Conservation (phyloP, 2,329 filamentous ascomycete genomes). For the Juglanconis oblonga region DNA sequence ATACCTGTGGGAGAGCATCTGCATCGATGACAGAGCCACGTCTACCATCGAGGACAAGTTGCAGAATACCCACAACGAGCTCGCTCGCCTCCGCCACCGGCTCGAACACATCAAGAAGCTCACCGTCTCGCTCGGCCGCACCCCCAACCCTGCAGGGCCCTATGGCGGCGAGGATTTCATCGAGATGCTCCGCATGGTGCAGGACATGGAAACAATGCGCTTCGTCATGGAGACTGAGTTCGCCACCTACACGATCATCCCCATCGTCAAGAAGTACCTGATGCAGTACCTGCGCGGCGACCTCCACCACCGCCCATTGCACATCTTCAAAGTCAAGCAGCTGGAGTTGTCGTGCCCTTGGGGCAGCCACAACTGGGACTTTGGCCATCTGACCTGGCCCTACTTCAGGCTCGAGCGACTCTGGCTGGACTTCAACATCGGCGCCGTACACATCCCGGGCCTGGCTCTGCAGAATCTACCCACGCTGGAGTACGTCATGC, state of each 20-base stretch:
- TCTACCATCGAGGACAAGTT: constrained; percentile 7
- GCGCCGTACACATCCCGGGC: not conserved
- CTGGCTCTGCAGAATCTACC: constrained; percentile 1
- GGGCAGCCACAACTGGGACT: constrained; percentile 11
- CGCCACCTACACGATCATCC: constrained; percentile 4
- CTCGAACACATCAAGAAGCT: constrained; percentile 7
- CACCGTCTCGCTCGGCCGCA: constrained; percentile 12
- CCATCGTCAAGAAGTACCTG: not conserved
- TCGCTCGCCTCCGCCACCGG: not conserved
- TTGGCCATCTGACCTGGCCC: constrained; percentile 11
- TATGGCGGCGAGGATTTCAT: constrained; percentile 10
- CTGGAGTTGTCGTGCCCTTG: constrained; percentile 8
- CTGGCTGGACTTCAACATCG: constrained; percentile 14
- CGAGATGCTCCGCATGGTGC: not conserved
- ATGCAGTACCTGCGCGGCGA: constrained; percentile 1
- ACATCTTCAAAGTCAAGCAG: constrained; percentile 12
- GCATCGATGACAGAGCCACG: constrained; percentile 11
- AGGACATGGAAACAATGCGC: constrained; percentile 6
- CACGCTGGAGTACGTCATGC: constrained; percentile 13
- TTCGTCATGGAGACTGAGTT: constrained; percentile 8
- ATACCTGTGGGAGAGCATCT: constrained; percentile 5
- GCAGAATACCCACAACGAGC: not conserved
- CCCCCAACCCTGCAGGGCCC: not conserved
- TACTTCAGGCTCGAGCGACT: constrained; percentile 12
- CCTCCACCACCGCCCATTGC: not conserved